Base-by-base conservation (phyloP, 768 basidiomycete genomes). In the Panellus pusillus region DNA sequence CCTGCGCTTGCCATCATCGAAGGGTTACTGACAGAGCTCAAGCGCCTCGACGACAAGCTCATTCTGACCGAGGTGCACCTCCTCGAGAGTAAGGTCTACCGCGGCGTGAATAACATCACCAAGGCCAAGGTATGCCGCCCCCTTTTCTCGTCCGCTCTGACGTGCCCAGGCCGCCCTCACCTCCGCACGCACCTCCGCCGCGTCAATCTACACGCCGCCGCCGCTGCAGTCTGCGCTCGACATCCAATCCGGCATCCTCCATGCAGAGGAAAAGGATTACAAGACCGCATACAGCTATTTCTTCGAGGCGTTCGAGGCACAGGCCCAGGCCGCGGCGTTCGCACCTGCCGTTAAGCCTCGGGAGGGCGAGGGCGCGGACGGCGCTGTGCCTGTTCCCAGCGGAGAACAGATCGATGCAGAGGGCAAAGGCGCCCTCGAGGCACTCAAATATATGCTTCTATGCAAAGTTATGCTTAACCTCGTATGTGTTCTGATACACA, bases 391-490 rank as follows among this genome's bases (percentile, higher is more conserved):
- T n/a, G 27, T 42, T 27, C 43, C 51, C 15, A 13, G 43, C 2
- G 55, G 48, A 19, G 93, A 86, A 47, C 76, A 93, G 60, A 83
- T 83, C 38, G 68, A 84, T 2, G 88, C 93, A 52, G 93, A 88
- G 17, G 87, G 92, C 59, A 80, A 83, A 38, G 77, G 72, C 0
- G 93, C 93, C 1, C 75, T 97, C 17, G 83, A 80, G 1, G 93
- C 93, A 5, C 76, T 99, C 60, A 98, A 99, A 72, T 98, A 99
- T 71, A 97, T 98, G 96, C 78, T 98, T 14, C 70, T 98, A 41
- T 99, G 97, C 72, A 98, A 99, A 69, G 87, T 99, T 67, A 99
- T 99, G 96, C 77, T 98, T 58, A 93, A 93, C 65, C 69, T 96
- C 66, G 95, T 96, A 55, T 59, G 86, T 77, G 31, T 14, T 29